Conservation (phyloP, 2,329 filamentous ascomycete genomes). For the Monosporascus sp. region DNA sequence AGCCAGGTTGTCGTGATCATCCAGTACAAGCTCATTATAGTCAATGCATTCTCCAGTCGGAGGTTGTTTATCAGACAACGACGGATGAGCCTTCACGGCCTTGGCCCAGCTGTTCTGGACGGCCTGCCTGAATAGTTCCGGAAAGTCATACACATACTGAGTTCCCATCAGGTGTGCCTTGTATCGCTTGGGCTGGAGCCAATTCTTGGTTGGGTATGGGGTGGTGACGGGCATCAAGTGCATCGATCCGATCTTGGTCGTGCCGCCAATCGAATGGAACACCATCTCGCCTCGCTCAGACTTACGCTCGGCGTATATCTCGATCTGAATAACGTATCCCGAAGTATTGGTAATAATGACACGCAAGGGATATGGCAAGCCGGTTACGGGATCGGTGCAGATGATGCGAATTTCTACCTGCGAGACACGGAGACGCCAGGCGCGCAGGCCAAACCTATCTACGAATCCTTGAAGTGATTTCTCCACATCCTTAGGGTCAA, state of each 20-base stretch:
- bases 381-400: conserved; percentile 84
- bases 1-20: conserved; percentile 85
- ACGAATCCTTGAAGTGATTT: conserved; percentile 91
- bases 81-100: conserved; percentile 67
- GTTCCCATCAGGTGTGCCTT: conserved; percentile 99
- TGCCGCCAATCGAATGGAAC: conserved; percentile 95
- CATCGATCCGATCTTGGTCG: conserved; percentile 91
- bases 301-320: conserved; percentile 96
- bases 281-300: conserved; percentile 98
- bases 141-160: conserved; percentile 99
- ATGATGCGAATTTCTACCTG: conserved; percentile 98
- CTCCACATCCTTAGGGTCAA: conserved; percentile 85
- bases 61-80: conserved; percentile 75
- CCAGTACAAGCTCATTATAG: conserved; percentile 88
- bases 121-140: conserved; percentile 96
- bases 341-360: conserved; percentile 98
- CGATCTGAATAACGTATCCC: conserved; percentile 94
- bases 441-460: conserved; percentile 90
- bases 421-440: conserved; percentile 93
- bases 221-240: conserved; percentile 87
- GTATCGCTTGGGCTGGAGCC: conserved; percentile 97
- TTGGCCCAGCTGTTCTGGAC: conserved; percentile 92
- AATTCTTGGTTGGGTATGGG: conserved; percentile 97
- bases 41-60: conserved; percentile 86
- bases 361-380: conserved; percentile 83